Evolutionary conservation across 139 green algal species (phyloP), one percentile per base, ranked within the genome.

Genomic region (Coelastrella sp.): DNA sequence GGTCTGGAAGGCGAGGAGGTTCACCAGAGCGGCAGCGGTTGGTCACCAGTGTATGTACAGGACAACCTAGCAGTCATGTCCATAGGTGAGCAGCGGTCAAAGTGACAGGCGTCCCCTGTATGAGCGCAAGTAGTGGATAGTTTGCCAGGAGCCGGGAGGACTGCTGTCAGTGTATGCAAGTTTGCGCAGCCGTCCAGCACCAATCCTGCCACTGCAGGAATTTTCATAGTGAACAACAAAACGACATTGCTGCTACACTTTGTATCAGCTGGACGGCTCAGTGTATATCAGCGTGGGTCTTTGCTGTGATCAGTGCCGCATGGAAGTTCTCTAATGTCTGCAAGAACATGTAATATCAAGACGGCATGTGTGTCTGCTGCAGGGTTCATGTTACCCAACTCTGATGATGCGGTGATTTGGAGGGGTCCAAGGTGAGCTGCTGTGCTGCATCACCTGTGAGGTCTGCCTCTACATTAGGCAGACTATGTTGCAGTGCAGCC

Each of bases 41-140:
- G 97, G 97, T 97, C 94, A 11, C 97, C 97, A 5, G 97, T 99
- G 61, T 99, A 99, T 80, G 95, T 99, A 25, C 93, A 98, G 89
- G 98, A 99, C 65, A 98, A 98, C 93, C 94, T 99, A 80, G 96
- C 94, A 0, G 97, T 99, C 82, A 99, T 99, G 98, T 99, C 96
- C 78, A 99, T 99, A 81, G 98, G 94, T 96, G 80, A 56, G 87
- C 19, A 7, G 19, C 11, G 25, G 72, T 63, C 19, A 17, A 24
- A 79, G 15, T 19, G 78, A 10, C 66, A 65, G 65, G 68, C 68
- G 24, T n/a, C 35, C 1, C 35, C 35, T 49, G 35, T 49, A 3
- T 49, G 35, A 49, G 35, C 35, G 35, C 35, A 49, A 49, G 35
- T 49, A 49, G 35, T 49, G 35, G 35, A 3, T 49, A 49, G 35